These are phyloP conservation scores for Panellus pusillus DNA, from an alignment of 768 basidiomycete genomes.

Conservation along the genomic window DNA sequence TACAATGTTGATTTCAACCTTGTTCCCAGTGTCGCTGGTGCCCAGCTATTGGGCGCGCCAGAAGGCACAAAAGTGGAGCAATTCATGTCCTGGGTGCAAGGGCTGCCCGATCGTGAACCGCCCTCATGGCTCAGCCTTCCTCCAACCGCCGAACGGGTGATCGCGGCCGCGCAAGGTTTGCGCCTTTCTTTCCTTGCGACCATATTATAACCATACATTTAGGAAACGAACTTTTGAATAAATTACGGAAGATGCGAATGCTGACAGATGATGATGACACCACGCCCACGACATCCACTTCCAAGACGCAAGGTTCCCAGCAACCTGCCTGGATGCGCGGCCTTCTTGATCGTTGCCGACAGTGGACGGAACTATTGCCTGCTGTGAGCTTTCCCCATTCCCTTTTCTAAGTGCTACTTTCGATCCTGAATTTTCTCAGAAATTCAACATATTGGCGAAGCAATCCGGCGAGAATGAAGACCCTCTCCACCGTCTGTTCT, in stretches of 20 bases:
- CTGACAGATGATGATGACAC: conserved; percentile 79
- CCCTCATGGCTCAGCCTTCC: conserved; percentile 95
- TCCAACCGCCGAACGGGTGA: conserved; percentile 87
- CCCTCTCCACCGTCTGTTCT: conserved; percentile 86
- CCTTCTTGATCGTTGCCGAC: conserved; percentile 75
- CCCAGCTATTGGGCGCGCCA: conserved; percentile 65
- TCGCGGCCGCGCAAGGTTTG: conserved; percentile 87
- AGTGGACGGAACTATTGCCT: conserved; percentile 81
- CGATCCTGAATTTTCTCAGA: conserved; percentile 37
- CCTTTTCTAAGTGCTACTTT: background rate
- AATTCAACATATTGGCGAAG: conserved; percentile 62
- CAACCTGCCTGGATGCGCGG: conserved; percentile 96
- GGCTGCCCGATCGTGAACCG: conserved; percentile 88
- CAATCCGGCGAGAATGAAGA: conserved; percentile 73
- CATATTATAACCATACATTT: conserved; percentile 7
- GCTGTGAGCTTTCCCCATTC: conserved; percentile 46
- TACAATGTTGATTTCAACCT: conserved; percentile 95
- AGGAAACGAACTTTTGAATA: conserved; percentile 82
- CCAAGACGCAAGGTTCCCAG: conserved; percentile 65
- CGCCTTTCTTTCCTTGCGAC: background rate
- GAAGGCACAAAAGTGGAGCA: conserved; percentile 93
- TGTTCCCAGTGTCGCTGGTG: conserved; percentile 62
- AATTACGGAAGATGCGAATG: conserved; percentile 92
- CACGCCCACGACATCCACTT: conserved; percentile 47
- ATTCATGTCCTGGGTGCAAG: conserved; percentile 88